These are phyloP conservation scores for Chrysochromulina parva DNA, from an alignment of 78 protist genomes.

Conservation along the genomic window DNA sequence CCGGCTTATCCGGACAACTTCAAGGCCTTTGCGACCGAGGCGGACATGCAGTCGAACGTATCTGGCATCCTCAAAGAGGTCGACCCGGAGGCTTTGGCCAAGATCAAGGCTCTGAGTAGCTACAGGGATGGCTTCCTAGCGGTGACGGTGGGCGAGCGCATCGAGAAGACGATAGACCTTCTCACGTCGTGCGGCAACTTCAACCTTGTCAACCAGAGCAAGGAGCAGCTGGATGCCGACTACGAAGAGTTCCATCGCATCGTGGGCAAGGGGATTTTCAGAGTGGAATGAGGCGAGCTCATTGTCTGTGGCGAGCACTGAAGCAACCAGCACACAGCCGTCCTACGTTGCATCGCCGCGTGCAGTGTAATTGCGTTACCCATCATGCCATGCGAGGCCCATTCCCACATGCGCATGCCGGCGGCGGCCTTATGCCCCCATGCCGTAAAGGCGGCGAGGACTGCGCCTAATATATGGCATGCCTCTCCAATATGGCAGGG, in stretches of 20 bases:
- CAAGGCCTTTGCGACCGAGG: neutral
- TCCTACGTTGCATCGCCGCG: too few species aligned
- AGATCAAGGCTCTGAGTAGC: neutral
- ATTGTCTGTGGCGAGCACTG: too few species aligned
- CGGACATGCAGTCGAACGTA: neutral
- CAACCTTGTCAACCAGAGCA: neutral
- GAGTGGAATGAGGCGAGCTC: too few species aligned
- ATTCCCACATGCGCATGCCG: too few species aligned
- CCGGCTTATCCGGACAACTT: neutral
- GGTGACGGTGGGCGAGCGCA: neutral
- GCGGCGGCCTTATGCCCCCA: too few species aligned
- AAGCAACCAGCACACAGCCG: too few species aligned
- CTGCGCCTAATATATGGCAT: too few species aligned
- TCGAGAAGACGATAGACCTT: neutral
- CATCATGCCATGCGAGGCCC: too few species aligned
- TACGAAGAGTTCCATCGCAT: neutral
- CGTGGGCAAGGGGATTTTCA: neutral
- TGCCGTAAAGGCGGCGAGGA: too few species aligned
- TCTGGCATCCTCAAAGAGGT: neutral
- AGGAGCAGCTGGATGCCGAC: neutral
- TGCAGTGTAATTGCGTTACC: too few species aligned
- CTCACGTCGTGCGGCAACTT: neutral
- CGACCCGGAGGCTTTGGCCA: neutral
- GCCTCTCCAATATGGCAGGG: too few species aligned
- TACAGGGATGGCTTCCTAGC: neutral